Evolutionary conservation across 148 eudicot genomes (phyloP), one percentile per base, ranked within the genome.

Genomic region (Rhododendron molle): DNA sequence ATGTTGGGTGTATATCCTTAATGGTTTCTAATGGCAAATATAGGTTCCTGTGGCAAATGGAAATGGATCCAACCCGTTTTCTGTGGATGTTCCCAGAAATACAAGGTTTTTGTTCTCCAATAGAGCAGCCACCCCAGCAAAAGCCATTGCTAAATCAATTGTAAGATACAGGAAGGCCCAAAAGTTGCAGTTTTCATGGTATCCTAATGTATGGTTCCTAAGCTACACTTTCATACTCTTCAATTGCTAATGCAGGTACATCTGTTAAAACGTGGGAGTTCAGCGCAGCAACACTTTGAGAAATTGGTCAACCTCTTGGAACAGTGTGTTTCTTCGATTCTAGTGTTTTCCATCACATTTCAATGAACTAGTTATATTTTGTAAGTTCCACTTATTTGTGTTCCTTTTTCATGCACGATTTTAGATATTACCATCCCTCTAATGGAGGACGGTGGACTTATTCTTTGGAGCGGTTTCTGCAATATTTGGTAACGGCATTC

Each of bases 361-460:
- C 11, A 20, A 83, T 85, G 28, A 77, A 56, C 49, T 84, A 83
- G 62, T 32, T 85, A 87, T 67, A 18, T 28, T 28, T 36, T 26
- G 15, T 58, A 16, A 23, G 26, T 56, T 46, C 20, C n/a, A 21
- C 49, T n/a, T 54, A 79, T 49, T 86, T 78, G 60, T 86, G 50
- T 38, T 83, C 80, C 69, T 83, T 32, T 81, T 62, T 26, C 82
- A 52, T 71, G 83, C 34, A 18, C 30, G 82, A 8, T 89, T 91
- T 47, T 86, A 97, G 99, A 84, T 97, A 95, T 88, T 97, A 97
- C 85, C 99, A 97, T 89, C 99, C 99, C 52, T 97, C 99, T 80
- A 97, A 97, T 93, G 99, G 99, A 87, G 99, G 99, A 49, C 98
- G 96, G 62, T 97, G 99, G 99, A 97, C 99, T 49, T 93, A 92